Percentiles rank a stretch among this genome's conserved stretches.
These are phyloP conservation scores for Senna tora DNA, from an alignment of 306 rosid genomes.

Conservation along the genomic window DNA sequence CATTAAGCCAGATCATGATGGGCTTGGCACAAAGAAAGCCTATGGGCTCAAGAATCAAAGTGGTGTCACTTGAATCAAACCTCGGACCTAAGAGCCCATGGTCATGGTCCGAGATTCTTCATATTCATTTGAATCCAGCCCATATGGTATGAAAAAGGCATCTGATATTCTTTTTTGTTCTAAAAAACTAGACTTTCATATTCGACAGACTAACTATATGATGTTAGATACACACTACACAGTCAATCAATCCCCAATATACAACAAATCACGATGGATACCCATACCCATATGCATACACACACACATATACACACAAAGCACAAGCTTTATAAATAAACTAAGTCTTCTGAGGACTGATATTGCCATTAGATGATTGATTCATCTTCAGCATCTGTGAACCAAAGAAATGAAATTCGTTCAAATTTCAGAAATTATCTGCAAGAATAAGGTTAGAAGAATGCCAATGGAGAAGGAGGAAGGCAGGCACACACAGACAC, in stretches of 20 bases:
- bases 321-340: slow-evolving; percentile 3
- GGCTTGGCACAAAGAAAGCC: background rate
- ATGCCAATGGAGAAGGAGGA: background rate
- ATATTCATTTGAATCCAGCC: background rate
- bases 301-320: background rate
- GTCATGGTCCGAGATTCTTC: background rate
- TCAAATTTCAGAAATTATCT: background rate
- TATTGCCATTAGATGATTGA: slow-evolving; percentile 48
- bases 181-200: slow-evolving; percentile 12
- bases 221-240: slow-evolving; percentile 10
- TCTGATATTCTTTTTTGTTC: background rate
- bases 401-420: slow-evolving; percentile 27
- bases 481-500: background rate
- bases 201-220: background rate
- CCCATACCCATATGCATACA: too few relatives aligned
- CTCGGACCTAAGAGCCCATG: background rate
- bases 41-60: background rate
- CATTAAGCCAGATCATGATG: too few relatives aligned
- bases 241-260: slow-evolving; percentile 25
- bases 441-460: background rate
- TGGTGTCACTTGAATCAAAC: background rate
- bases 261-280: slow-evolving; percentile 22
- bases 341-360: background rate
- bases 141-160: background rate
- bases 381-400: slow-evolving; percentile 67